These are phyloP conservation scores for Halenospora varia DNA, from an alignment of 495 filamentous ascomycete genomes.

Conservation along the genomic window DNA sequence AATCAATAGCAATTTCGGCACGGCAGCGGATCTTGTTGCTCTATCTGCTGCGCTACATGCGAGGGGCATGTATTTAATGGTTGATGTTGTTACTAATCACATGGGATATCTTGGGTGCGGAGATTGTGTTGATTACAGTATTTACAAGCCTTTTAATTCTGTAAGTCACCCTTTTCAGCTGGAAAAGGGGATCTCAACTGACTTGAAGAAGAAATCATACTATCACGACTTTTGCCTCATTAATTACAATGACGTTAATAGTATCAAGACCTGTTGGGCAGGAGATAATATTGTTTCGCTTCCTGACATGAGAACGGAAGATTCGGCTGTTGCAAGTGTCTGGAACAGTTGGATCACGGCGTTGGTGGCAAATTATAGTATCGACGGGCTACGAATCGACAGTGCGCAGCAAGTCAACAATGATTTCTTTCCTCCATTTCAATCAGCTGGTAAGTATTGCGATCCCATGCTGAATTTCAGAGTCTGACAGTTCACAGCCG, in stretches of 20 bases:
- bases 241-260: constrained; percentile 55
- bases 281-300: constrained; percentile 58
- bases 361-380: constrained; percentile 63
- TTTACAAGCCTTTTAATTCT: constrained; percentile 62
- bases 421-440: constrained; percentile 64
- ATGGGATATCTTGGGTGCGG: constrained; percentile 60
- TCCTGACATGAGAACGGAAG: constrained; percentile 67
- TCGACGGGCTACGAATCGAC: constrained; percentile 78
- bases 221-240: constrained; percentile 68
- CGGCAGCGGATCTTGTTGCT: constrained; percentile 57
- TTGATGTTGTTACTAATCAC: constrained; percentile 77
- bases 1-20: constrained; percentile 64
- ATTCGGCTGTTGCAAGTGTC: constrained; percentile 46
- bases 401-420: constrained; percentile 69
- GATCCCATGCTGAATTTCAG: neutral
- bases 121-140: constrained; percentile 52
- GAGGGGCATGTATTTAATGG: constrained; percentile 72
- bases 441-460: constrained; percentile 18
- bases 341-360: constrained; percentile 64
- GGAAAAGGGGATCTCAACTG: neutral
- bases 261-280: constrained; percentile 33
- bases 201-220: constrained; percentile 34
- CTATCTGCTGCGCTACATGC: constrained; percentile 56
- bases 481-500: constrained; percentile 38
- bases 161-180: constrained; percentile 6